A percentile compares a stretch with the other conserved stretches of the same genome.
Evolutionary conservation across 352 stramenopile species (phyloP).

Genomic region (Phytophthora sp.): DNA sequence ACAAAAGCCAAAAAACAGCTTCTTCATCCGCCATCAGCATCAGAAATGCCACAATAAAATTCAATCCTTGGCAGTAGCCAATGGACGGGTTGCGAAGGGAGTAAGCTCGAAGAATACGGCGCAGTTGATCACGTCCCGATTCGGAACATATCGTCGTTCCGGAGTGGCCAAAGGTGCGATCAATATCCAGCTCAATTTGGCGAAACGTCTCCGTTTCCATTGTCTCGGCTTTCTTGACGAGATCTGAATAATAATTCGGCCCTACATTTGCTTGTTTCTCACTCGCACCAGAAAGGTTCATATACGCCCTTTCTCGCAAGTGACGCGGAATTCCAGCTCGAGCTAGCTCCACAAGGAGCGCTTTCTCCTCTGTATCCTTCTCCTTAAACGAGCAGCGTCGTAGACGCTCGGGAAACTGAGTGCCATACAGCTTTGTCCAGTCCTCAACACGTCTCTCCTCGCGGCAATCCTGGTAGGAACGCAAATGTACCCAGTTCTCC

Average conservation of each 20-base stretch:
- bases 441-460: slow-evolving; percentile 70
- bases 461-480: slow-evolving; percentile 76
- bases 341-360: slow-evolving; percentile 45
- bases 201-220: slow-evolving; percentile 68
- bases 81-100: slow-evolving; percentile 79
- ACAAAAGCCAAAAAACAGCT: slow-evolving; percentile 87
- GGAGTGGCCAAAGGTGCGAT: slow-evolving; percentile 84
- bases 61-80: slow-evolving; percentile 90
- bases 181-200: slow-evolving; percentile 89
- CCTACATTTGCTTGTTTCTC: slow-evolving; percentile 65
- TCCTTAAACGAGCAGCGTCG: slow-evolving; percentile 38
- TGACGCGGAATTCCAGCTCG: slow-evolving; percentile 64
- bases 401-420: slow-evolving; percentile 49
- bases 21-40: slow-evolving; percentile 86
- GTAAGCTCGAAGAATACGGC: slow-evolving; percentile 80
- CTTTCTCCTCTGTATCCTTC: slow-evolving; percentile 40
- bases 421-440: slow-evolving; percentile 61
- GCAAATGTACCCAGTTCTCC: slow-evolving; percentile 64
- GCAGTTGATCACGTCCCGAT: slow-evolving; percentile 54
- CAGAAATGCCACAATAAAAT: slow-evolving; percentile 91
- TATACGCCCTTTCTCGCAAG: slow-evolving; percentile 73
- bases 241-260: slow-evolving; percentile 52
- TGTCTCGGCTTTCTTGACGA: slow-evolving; percentile 51
- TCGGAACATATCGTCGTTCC: slow-evolving; percentile 68
- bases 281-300: slow-evolving; percentile 64